phyloP scores from a whole-genome alignment of 345 rosid species.

The Xanthoceras sorbifolium region DNA sequence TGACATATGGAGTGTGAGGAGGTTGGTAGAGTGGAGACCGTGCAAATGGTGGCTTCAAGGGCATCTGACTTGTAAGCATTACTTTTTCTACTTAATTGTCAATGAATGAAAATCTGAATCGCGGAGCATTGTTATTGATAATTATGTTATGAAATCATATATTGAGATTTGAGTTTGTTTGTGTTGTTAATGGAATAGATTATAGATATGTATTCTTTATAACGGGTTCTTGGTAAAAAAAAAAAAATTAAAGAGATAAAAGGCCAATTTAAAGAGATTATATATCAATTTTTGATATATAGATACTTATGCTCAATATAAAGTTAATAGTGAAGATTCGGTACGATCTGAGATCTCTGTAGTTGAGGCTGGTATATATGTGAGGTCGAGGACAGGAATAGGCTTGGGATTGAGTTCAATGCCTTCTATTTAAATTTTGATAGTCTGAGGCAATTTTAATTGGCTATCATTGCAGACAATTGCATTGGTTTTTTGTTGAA shows the following conservation, averaged over 20 bases:
- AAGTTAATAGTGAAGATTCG: no score
- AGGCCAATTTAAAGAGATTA: background rate
- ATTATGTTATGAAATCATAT: background rate
- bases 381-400: conserved; percentile 6
- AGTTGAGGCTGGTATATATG: background rate
- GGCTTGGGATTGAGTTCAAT: conserved; percentile 29
- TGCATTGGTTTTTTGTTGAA: conserved; percentile 94
- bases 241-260: no score
- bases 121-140: background rate
- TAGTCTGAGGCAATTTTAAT: conserved; percentile 59
- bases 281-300: background rate
- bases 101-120: background rate
- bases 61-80: conserved; percentile 54
- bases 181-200: background rate
- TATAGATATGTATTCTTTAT: background rate
- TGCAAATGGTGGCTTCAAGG: conserved; percentile 93
- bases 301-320: background rate
- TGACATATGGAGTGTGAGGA: conserved; percentile 83
- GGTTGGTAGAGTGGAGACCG: conserved; percentile 85
- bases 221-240: background rate
- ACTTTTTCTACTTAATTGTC: background rate
- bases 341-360: background rate
- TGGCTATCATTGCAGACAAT: conserved; percentile 89
- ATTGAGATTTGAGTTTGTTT: background rate
- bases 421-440: conserved; percentile 22